These are phyloP conservation scores for Litchi chinensis DNA, from an alignment of 345 rosid species.

Conservation along the genomic window DNA sequence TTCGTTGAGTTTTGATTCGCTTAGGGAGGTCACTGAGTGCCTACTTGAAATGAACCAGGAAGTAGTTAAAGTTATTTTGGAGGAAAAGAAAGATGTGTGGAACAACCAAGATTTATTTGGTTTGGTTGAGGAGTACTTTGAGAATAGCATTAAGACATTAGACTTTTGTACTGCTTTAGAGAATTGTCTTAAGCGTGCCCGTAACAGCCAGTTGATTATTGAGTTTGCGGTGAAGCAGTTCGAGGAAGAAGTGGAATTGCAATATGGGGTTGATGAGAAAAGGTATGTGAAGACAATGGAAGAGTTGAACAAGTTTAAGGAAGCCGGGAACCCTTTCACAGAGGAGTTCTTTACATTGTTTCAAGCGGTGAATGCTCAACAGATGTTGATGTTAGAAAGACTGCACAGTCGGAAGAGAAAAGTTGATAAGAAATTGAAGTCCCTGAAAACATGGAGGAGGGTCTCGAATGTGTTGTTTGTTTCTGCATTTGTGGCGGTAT, in stretches of 20 bases:
- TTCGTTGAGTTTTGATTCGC: constrained; percentile 72
- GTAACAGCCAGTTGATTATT: constrained; percentile 64
- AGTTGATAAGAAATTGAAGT: constrained; percentile 65
- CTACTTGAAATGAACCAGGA: constrained; percentile 89
- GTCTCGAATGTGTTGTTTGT: constrained; percentile 75
- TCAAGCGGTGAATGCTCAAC: constrained; percentile 53
- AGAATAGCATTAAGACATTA: constrained; percentile 58
- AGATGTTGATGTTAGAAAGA: constrained; percentile 52
- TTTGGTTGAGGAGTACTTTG: constrained; percentile 73
- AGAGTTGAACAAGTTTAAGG: constrained; percentile 65
- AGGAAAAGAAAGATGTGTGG: constrained; percentile 76
- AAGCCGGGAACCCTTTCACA: constrained; percentile 67
- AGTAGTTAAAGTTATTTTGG: constrained; percentile 67
- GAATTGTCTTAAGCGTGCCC: constrained; percentile 65
- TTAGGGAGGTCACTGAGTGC: constrained; percentile 64
- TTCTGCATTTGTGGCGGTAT: constrained; percentile 64
- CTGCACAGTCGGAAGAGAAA: constrained; percentile 50
- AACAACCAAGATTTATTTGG: constrained; percentile 56
- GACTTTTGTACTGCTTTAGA: constrained; percentile 81
- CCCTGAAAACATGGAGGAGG: constrained; percentile 72
- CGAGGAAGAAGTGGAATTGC: constrained; percentile 50
- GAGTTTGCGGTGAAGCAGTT: constrained; percentile 63
- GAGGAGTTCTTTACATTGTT: constrained; percentile 62
- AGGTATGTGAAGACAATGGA: constrained; percentile 63
- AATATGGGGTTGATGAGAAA: constrained; percentile 34